Conservation (phyloP, 129 eudicot genomes). For the Flaveria sonorensis region DNA sequence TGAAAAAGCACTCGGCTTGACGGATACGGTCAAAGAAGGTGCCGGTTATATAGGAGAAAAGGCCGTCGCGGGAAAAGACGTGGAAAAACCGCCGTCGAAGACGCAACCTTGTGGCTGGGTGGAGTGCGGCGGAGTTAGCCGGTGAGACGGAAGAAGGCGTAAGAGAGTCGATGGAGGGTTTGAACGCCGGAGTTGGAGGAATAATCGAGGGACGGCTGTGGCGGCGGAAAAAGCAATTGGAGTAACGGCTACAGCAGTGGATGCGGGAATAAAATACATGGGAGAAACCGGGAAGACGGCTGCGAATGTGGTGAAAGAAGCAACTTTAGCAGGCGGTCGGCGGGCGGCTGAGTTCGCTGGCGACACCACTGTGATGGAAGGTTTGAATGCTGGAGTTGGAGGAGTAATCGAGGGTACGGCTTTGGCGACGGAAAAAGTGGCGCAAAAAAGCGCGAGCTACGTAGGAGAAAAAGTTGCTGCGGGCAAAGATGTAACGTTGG, state of each 20-base stretch:
- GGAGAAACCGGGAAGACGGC: constrained; percentile 45
- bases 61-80: too few species aligned
- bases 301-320: constrained; percentile 21
- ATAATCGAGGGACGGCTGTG: not conserved
- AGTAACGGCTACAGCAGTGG: not conserved
- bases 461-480: constrained; percentile 10
- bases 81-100: not conserved
- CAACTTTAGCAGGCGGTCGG: not conserved
- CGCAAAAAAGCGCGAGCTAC: constrained; percentile 12
- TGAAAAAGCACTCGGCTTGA: too few species aligned
- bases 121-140: not conserved
- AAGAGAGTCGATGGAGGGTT: not conserved
- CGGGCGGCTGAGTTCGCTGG: constrained; percentile 26
- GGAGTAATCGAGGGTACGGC: not conserved
- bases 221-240: not conserved
- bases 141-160: not conserved
- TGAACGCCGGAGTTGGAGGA: not conserved
- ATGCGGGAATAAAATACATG: not conserved
- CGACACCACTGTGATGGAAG: not conserved
- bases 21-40: too few species aligned
- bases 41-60: too few species aligned
- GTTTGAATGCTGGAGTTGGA: not conserved
- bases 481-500: too few species aligned
- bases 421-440: not conserved
- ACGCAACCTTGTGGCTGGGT: not conserved